Conservation (phyloP, 2,329 filamentous ascomycete species). For the Lithohypha guttulata region DNA sequence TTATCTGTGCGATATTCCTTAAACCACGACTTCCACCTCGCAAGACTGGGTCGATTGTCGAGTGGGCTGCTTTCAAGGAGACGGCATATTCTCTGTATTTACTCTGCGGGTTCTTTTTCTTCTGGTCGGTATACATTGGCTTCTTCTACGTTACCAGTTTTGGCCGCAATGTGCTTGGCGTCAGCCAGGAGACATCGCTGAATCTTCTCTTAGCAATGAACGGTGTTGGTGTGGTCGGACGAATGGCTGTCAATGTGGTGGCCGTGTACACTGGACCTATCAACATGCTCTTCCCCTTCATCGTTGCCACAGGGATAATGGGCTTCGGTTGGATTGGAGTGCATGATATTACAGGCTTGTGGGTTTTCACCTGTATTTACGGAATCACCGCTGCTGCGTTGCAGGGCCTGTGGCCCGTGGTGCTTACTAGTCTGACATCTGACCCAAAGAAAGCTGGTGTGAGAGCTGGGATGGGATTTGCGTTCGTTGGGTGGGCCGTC, state of each 20-base stretch:
- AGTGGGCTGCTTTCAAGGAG: constrained; percentile 42
- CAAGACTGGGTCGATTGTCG: constrained; percentile 41
- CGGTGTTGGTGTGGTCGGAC: constrained; percentile 48
- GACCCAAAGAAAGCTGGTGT: constrained; percentile 44
- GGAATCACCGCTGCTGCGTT: constrained; percentile 54
- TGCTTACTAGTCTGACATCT: constrained; percentile 42
- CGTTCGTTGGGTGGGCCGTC: constrained; percentile 42
- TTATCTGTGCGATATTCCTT: constrained; percentile 31
- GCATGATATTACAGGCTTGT: constrained; percentile 39
- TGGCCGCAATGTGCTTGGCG: constrained; percentile 29
- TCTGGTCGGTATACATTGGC: constrained; percentile 45
- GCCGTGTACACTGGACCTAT: constrained; percentile 47
- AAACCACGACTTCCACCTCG: constrained; percentile 40
- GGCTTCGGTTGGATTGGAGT: constrained; percentile 52
- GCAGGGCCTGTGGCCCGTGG: constrained; percentile 56
- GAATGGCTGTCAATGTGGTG: constrained; percentile 47
- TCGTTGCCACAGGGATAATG: constrained; percentile 33
- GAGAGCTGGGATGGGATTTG: constrained; percentile 48
- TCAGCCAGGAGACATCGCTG: constrained; percentile 39
- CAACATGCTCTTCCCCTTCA: constrained; percentile 48
- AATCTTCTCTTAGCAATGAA: constrained; percentile 57
- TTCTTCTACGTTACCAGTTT: constrained; percentile 40
- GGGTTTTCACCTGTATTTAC: constrained; percentile 53
- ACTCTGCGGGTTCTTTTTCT: constrained; percentile 35
- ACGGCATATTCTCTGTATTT: constrained; percentile 35